Evolutionary conservation across 164 flowering plant species (phyloP).

Genomic region (Annona cherimola): DNA sequence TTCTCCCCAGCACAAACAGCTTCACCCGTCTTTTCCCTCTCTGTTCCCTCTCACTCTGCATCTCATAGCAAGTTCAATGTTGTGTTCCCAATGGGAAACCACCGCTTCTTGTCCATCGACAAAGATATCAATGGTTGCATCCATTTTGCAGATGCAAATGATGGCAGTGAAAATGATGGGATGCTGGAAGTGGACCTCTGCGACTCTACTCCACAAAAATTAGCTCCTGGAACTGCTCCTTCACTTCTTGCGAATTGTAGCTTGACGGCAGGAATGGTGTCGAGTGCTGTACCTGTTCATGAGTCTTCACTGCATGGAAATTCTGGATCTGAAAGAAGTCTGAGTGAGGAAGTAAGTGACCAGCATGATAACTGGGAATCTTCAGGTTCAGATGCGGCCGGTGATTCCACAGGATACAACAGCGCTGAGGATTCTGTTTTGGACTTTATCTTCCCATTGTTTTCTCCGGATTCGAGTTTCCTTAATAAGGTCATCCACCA

Average conservation of each 20-base stretch:
- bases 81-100: constrained; percentile 2
- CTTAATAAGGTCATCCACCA: constrained; percentile 27
- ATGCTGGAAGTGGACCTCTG: constrained; percentile 35
- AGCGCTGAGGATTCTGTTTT: constrained; percentile 45
- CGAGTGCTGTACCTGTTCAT: constrained; percentile 35
- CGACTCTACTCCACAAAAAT: constrained; percentile 26
- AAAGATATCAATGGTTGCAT: not conserved
- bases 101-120: constrained; percentile 5
- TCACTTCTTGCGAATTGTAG: constrained; percentile 11
- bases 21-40: not conserved
- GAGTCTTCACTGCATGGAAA: constrained; percentile 2
- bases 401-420: constrained; percentile 20
- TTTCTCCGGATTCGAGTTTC: constrained; percentile 40
- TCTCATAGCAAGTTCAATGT: constrained; percentile 1
- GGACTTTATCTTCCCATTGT: constrained; percentile 60
- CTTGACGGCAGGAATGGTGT: not conserved
- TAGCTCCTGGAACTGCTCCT: constrained; percentile 35
- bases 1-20: constrained; percentile 13
- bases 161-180: not conserved
- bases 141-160: not conserved
- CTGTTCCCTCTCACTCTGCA: not conserved
- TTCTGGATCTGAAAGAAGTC: not conserved
- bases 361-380: constrained; percentile 14
- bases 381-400: constrained; percentile 36
- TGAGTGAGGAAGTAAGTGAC: not conserved